phyloP scores from a whole-genome alignment of 139 green algal genomes.

The Chara braunii region DNA sequence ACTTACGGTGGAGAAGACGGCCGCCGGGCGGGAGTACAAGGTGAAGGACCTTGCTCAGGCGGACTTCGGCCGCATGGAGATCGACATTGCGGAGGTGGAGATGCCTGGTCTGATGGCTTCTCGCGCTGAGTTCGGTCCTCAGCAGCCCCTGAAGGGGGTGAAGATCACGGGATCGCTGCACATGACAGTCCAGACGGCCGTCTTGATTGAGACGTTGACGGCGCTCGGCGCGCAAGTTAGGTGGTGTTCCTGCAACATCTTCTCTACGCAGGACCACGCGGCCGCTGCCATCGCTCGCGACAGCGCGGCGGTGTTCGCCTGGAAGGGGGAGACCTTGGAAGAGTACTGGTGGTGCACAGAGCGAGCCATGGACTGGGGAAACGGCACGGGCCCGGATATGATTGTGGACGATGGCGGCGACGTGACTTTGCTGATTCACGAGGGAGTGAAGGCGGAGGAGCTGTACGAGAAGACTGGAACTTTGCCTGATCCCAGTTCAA shows the following conservation, averaged over 20 bases:
- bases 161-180: conserved; percentile 90
- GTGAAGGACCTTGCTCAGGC: conserved; percentile 60
- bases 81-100: conserved; percentile 93
- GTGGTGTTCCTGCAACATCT: conserved; percentile 99
- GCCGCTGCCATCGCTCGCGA: conserved; percentile 87
- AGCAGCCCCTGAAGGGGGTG: conserved; percentile 81
- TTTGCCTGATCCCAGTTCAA: conserved; percentile 82
- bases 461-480: conserved; percentile 79
- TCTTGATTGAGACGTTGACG: conserved; percentile 94
- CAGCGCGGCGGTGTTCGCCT: conserved; percentile 97
- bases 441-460: conserved; percentile 82
- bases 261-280: conserved; percentile 97
- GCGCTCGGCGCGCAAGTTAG: conserved; percentile 86
- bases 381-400: conserved; percentile 74
- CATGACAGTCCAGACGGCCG: conserved; percentile 97
- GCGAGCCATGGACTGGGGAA: conserved; percentile 77
- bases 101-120: conserved; percentile 93
- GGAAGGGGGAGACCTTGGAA: conserved; percentile 98
- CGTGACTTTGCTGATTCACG: conserved; percentile 95
- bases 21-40: conserved; percentile 43
- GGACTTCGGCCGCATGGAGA: conserved; percentile 93
- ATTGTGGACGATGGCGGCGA: conserved; percentile 96
- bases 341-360: conserved; percentile 99
- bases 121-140: conserved; percentile 81
- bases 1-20: too few species aligned